Conservation (phyloP, 1,139 yeast species). For the Geotrichum bryndzae region DNA sequence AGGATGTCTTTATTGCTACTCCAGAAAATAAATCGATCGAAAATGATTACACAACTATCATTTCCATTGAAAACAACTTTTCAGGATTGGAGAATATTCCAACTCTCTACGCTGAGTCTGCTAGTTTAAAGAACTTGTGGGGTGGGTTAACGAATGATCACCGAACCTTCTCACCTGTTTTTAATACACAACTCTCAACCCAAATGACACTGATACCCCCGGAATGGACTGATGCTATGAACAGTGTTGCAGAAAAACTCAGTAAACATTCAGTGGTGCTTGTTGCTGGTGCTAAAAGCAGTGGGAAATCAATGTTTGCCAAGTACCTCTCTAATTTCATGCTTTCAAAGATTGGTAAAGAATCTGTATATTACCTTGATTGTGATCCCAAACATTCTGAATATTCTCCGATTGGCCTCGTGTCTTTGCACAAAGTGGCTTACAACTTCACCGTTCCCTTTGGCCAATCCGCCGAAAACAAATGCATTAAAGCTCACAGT, state of each 20-base stretch:
- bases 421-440: constrained; percentile 39
- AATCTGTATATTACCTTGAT: constrained; percentile 50
- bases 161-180: constrained; percentile 17
- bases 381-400: constrained; percentile 93
- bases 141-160: constrained; percentile 4
- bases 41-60: constrained; percentile 41
- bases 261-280: constrained; percentile 30
- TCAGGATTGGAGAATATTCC: constrained; percentile 49
- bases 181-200: constrained; percentile 17
- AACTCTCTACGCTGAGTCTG: constrained; percentile 31
- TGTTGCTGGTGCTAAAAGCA: constrained; percentile 61
- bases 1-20: constrained; percentile 28
- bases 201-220: constrained; percentile 19
- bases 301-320: constrained; percentile 78
- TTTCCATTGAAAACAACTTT: constrained; percentile 37
- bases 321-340: constrained; percentile 49
- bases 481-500: constrained; percentile 40
- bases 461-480: constrained; percentile 28
- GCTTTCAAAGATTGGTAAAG: constrained; percentile 20
- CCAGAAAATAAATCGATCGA: constrained; percentile 13
- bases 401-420: constrained; percentile 62
- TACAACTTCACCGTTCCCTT: constrained; percentile 34
- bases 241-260: constrained; percentile 11
- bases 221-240: constrained; percentile 27
- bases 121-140: constrained; percentile 37